Base-by-base conservation (phyloP, 2,329 filamentous ascomycete genomes). In the Diaporthe sp. region DNA sequence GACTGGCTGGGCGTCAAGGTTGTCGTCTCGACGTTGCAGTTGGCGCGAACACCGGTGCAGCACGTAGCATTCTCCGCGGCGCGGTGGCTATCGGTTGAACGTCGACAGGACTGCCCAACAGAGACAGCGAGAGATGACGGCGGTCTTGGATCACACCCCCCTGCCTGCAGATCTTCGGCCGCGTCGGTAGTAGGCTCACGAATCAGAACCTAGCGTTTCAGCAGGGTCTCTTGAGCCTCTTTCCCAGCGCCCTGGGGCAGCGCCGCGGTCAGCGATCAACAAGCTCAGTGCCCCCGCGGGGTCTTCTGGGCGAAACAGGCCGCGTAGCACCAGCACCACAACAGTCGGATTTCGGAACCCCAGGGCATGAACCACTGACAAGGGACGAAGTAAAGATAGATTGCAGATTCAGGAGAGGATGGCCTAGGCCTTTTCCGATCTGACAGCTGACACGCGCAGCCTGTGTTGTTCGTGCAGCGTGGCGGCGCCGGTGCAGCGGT, bases 201-300 rank as follows among this genome's bases (percentile, higher is more conserved):
- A 70, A 70, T 70, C 65, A 70, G 65, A 55, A 70, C 65, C 46
- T 55, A 55, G 65, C 65, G 65, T 70, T 70, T 70, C 65, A 70
- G 65, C 65, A 55, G 65, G 65, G 65, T 55, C 65, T 68, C 65
- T 70, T 70, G 65, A 70, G 65, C 65, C 65, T 70, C 65, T 70
- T 55, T 42, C 49, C 65, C 65, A 53, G 65, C 46, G 65, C 46
- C 22, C 22, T 39, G 65, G 62, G 15, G 31, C 62, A 68, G 44
- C 49, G 44, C 31, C 42, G 62, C 37, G 15, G 31, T 51, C 31
- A 68, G 31, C 22, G 31, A 53, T 6, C 42, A 9, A 53, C 65
- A 68, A 68, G 65, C 65, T 68, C 65, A 55, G 31, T 39, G 46
- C 31, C 65, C 65, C 65, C 65, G 65, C 49, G 65, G 46, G 65